A percentile compares a stretch with the other conserved stretches of the same genome.
These are phyloP conservation scores for Botrytis squamosa DNA, from an alignment of 2,329 filamentous ascomycete genomes.

Conservation along the genomic window DNA sequence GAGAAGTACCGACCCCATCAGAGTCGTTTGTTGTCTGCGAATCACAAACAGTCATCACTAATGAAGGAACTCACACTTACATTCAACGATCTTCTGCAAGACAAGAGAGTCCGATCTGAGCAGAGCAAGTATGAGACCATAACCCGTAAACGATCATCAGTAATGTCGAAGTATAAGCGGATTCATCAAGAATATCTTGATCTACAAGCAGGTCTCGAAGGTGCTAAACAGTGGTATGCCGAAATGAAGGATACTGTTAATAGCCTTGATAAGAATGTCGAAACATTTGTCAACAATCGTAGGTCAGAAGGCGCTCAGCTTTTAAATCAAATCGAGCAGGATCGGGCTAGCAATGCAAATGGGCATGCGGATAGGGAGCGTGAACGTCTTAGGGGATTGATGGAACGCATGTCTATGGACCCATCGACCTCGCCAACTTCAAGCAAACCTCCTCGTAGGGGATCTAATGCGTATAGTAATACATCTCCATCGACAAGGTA, in stretches of 20 bases:
- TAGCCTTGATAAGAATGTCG: constrained; percentile 91
- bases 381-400: constrained; percentile 80
- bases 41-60: constrained; percentile 88
- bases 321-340: constrained; percentile 68
- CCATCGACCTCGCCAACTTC: constrained; percentile 46
- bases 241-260: constrained; percentile 96
- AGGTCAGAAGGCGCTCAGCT: constrained; percentile 88
- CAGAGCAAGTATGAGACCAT: constrained; percentile 93
- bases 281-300: constrained; percentile 93
- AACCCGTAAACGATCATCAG: constrained; percentile 75
- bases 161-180: constrained; percentile 84
- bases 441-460: constrained; percentile 40
- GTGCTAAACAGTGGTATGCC: constrained; percentile 88
- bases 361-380: constrained; percentile 70
- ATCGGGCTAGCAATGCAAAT: constrained; percentile 35
- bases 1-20: constrained; percentile 96
- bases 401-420: constrained; percentile 96
- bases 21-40: constrained; percentile 84
- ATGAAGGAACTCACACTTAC: constrained; percentile 91
- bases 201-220: constrained; percentile 77
- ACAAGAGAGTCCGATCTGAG: constrained; percentile 89
- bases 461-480: constrained; percentile 40
- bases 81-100: constrained; percentile 85
- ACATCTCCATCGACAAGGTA: constrained; percentile 47
- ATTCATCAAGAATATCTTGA: constrained; percentile 92